phyloP scores from a whole-genome alignment of 768 basidiomycete genomes.

The Rossbeevera mucosa region DNA sequence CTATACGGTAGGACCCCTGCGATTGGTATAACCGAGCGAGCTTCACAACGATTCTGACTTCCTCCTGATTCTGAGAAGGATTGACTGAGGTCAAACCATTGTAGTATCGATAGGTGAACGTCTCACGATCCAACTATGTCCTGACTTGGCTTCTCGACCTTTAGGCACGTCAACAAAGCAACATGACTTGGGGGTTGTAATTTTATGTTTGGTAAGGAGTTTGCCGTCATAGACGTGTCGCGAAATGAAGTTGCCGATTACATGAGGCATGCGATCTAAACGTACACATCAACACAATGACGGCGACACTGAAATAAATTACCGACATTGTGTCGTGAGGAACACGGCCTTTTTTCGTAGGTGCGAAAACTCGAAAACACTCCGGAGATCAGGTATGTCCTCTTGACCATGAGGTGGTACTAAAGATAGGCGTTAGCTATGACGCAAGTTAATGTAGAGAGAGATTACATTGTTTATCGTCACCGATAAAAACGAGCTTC shows the following conservation, averaged over 20 bases:
- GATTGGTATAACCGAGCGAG: constrained; percentile 51
- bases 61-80: constrained; percentile 61
- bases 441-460: not conserved
- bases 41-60: constrained; percentile 48
- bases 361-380: constrained; percentile 71
- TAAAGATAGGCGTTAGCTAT: constrained; percentile 26
- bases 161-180: constrained; percentile 36
- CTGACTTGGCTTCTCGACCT: constrained; percentile 27
- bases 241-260: constrained; percentile 71
- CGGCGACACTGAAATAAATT: not conserved
- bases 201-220: constrained; percentile 53
- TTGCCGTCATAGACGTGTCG: constrained; percentile 52
- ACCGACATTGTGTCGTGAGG: constrained; percentile 70
- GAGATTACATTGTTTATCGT: constrained; percentile 34
- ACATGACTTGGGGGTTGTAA: constrained; percentile 32
- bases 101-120: not conserved
- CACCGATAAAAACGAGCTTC: constrained; percentile 40
- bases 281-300: not conserved
- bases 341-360: constrained; percentile 46
- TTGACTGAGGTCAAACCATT: not conserved
- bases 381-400: constrained; percentile 55
- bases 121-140: constrained; percentile 37
- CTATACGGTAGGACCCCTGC: constrained; percentile 51
- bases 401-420: constrained; percentile 81
- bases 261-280: constrained; percentile 77